Base-by-base conservation (phyloP, 78 protist species). In the Bigelowiella natans region DNA sequence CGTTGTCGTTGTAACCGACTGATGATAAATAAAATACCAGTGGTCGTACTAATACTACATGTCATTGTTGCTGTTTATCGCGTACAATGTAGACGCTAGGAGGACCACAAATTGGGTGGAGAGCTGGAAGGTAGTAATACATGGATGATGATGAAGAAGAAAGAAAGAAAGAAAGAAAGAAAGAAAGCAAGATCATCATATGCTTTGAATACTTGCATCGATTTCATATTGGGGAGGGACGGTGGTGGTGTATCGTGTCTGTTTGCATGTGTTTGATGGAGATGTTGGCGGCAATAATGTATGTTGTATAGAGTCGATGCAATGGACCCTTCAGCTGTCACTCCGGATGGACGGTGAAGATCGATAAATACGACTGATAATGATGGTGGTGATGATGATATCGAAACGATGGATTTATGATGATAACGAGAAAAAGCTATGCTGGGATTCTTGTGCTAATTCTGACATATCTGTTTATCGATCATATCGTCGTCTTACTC, bases 21-120 rank as follows among this genome's bases (percentile, higher is more conserved):
- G n/a, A n/a, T n/a, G n/a, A n/a, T n/a, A n/a, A n/a, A n/a, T n/a
- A n/a, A n/a, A n/a, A n/a, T n/a, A n/a, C n/a, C n/a, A n/a, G n/a
- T n/a, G n/a, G n/a, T n/a, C n/a, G n/a, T n/a, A n/a, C n/a, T n/a
- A n/a, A n/a, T n/a, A n/a, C n/a, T n/a, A n/a, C n/a, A n/a, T n/a
- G n/a, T n/a, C n/a, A n/a, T n/a, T n/a, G n/a, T n/a, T n/a, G n/a
- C n/a, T n/a, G n/a, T n/a, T n/a, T n/a, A n/a, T n/a, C n/a, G n/a
- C n/a, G n/a, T n/a, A n/a, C n/a, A n/a, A n/a, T n/a, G n/a, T n/a
- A n/a, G n/a, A n/a, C 73, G 7, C 73, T 51, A 26, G 95, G 94
- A 2, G 96, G 95, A 51, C 96, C 96, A 30, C 18, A 11, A 40
- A 38, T 95, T 37, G 64, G 91, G 37, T 95, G 91, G 93, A 1